phyloP scores from a whole-genome alignment of 164 flowering plant genomes.

The Kingdonia uniflora region DNA sequence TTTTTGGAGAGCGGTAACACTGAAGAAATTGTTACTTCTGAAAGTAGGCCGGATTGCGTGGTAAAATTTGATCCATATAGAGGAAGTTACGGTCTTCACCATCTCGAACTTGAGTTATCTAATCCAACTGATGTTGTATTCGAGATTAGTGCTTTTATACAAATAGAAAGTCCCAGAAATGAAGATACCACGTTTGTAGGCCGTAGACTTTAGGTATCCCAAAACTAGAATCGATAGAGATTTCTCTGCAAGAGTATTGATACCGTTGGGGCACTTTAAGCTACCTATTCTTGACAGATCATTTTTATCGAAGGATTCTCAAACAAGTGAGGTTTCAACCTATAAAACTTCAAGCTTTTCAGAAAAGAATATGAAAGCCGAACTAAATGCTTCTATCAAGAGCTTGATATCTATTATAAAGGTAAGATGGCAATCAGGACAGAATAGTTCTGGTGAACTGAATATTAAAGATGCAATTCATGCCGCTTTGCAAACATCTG shows the following conservation, averaged over 20 bases:
- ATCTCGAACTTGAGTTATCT: slow-evolving; percentile 91
- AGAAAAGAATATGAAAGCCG: slow-evolving; percentile 73
- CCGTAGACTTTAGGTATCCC: slow-evolving; percentile 50
- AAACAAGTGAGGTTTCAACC: slow-evolving; percentile 23
- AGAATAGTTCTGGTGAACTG: slow-evolving; percentile 86
- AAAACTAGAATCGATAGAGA: slow-evolving; percentile 94
- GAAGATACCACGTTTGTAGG: slow-evolving; percentile 25
- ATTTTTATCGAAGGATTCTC: slow-evolving; percentile 50
- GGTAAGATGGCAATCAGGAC: slow-evolving; percentile 92
- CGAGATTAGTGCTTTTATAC: slow-evolving; percentile 74
- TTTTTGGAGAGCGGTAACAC: slow-evolving; percentile 14
- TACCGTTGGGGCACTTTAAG: slow-evolving; percentile 94
- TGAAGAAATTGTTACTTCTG: slow-evolving; percentile 20
- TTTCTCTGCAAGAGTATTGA: slow-evolving; percentile 82
- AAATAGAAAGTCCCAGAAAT: slow-evolving; percentile 40
- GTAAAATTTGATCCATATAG: slow-evolving; percentile 90
- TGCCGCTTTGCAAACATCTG: slow-evolving; percentile 82
- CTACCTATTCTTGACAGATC: slow-evolving; percentile 86
- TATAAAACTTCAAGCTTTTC: slow-evolving; percentile 42
- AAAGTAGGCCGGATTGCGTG: slow-evolving; percentile 39
- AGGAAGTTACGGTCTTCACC: slow-evolving; percentile 97
- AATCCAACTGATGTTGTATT: slow-evolving; percentile 96
- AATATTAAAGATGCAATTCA: slow-evolving; percentile 85
- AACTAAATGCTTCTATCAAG: slow-evolving; percentile 74
- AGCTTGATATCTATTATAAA: slow-evolving; percentile 83